Base-by-base conservation (phyloP, 176 grass and related monocot species). In the Areca catechu region DNA sequence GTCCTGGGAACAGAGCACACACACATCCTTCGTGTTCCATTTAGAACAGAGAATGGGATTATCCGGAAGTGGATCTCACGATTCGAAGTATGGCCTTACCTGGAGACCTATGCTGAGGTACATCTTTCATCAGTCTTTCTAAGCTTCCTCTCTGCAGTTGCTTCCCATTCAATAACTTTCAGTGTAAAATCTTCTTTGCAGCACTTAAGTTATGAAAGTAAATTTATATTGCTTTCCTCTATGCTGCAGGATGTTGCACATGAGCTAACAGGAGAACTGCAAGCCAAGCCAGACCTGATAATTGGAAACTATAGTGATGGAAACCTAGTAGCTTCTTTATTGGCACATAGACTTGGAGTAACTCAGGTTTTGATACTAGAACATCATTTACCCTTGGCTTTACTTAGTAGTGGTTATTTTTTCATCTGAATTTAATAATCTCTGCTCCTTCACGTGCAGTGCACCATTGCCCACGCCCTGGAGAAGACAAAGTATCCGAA, bases 1-100 rank as follows among this genome's bases (percentile, higher is more conserved):
- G 93, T 98, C 34, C 78, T 98, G 20, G 93, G 93, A 19, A 98
- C 93, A 1, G 88, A 98, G 60, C 88, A 98, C 84, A 92, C 87
- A 15, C 93, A 98, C 51, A 92, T 98, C 63, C 81, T 98, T 5
- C 93, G 93, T 71, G 93, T 98, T 48, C 93, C 93, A 58, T 98
- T 98, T 60, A 89, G 84, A 83, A 92, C 84, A 19, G 93, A 98
- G 20, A 78, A 85, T 18, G 57, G 57, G 27, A 60, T 60, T 16
- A 22, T 60, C 27, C 57, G 57, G 15, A 60, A 60, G 29, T 60
- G 57, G 57, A 60, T 60, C 15, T 60, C 57, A 2, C 57, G 57
- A 18, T 60, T 60, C 18, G 57, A 60, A n/a, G 57, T 60, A 28
- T 60, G 57, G 57, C 57, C 57, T 17, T 60, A 60, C 57, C 25